Evolutionary conservation across 2,329 filamentous ascomycete genomes (phyloP), one percentile per base, ranked within the genome.

Genomic region (Cordyceps militaris): DNA sequence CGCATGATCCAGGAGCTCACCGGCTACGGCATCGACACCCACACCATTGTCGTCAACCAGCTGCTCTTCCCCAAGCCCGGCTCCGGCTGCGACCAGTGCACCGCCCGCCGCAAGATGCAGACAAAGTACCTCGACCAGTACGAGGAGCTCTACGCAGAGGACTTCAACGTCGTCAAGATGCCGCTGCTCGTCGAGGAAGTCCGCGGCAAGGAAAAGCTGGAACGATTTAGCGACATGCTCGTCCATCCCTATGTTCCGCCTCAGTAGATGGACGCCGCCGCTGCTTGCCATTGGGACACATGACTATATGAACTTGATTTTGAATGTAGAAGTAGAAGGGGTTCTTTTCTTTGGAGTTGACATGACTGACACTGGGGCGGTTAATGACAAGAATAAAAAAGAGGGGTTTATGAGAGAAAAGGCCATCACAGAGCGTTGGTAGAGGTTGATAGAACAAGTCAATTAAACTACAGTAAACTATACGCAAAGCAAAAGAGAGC

Each of bases 91-190:
- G 91, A 97, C 62, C 94, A 99, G 78, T 99, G 94, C 75, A 96
- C 91, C 70, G 89, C 94, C 47, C 80, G 94, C 63, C 81, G 92
- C 68, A 95, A 95, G 79, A 99, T 99, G 94, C 94, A 99, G 80
- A 94, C 91, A 80, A 99, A 99, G 78, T 99, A 99, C 71, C 81
- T 99, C 44, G 92, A 97, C 70, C 93, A 99, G 79, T 97, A 97
- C 67, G 92, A 96, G 75, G 94, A 99, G 77, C 76, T 99, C 59
- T 99, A 99, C 71, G 92, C 97, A 69, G 94, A 99, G 73, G 73
- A 75, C 60, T 99, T 99, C 78, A 96, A 99, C 70, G 92, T 99
- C 40, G 93, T 99, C 65, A 93, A 93, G 80, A 97, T 99, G 92
- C 94, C 94, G 38, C 74, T 99, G 67, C 76, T 99, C 60, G 90